A percentile compares a stretch with the other conserved stretches of the same genome.
Evolutionary conservation across 208 protist species (phyloP).

Genomic region (Acanthamoeba lugdunensis): DNA sequence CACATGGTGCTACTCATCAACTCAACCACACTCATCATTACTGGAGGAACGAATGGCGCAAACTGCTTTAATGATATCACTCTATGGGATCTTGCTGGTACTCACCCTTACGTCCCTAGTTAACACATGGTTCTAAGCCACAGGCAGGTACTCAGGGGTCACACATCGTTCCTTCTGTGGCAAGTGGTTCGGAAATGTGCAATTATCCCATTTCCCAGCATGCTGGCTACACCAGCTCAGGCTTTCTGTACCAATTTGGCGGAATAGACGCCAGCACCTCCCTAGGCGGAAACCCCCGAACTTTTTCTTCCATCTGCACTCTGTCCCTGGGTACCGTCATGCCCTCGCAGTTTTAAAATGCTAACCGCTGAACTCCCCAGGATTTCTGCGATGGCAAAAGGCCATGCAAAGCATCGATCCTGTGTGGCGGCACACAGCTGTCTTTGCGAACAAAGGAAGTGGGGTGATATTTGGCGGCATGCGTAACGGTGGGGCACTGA

Average conservation of each 20-base stretch:
- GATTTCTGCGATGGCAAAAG: no score
- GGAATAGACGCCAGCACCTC: neutral
- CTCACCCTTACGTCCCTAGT: no score
- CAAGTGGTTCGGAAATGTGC: no score
- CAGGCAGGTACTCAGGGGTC: no score
- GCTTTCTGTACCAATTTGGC: neutral
- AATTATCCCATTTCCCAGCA: neutral
- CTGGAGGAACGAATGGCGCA: neutral
- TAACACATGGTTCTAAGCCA: no score
- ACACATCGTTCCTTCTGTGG: no score
- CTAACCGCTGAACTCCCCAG: no score
- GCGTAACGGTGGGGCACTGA: neutral
- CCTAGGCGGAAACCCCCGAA: neutral
- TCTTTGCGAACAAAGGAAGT: neutral
- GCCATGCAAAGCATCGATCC: no score
- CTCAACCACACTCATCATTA: neutral
- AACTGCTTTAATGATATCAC: neutral
- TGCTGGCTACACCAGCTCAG: neutral
- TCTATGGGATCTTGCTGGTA: neutral
- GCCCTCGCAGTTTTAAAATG: no score
- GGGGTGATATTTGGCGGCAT: no score
- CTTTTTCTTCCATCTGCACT: neutral
- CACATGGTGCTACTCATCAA: neutral
- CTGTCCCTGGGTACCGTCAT: neutral
- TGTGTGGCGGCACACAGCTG: neutral